phyloP scores from a whole-genome alignment of 176 grass and related monocot species.

The Poa pratensis region DNA sequence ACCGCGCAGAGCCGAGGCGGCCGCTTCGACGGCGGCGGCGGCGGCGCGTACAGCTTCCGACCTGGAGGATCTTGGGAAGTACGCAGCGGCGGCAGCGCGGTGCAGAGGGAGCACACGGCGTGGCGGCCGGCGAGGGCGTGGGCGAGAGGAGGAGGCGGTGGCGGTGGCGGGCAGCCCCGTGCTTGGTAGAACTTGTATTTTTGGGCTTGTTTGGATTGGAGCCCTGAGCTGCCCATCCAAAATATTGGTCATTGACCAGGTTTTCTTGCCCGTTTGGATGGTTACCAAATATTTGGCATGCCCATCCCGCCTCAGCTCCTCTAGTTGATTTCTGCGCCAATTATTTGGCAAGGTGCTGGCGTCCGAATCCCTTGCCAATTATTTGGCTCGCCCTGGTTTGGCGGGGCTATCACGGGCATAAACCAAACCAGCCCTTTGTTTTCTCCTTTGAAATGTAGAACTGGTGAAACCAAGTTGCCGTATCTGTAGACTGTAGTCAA shows the following conservation, averaged over 20 bases:
- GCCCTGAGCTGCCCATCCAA: neutral
- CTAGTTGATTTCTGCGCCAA: neutral
- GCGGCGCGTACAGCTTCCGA: neutral
- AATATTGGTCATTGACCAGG: neutral
- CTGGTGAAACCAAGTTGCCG: too few species aligned
- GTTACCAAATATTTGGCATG: neutral
- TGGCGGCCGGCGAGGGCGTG: slow-evolving; percentile 9
- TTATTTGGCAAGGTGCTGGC: neutral
- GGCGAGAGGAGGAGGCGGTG: neutral
- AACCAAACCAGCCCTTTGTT: neutral
- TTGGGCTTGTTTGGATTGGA: neutral
- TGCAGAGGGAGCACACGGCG: neutral
- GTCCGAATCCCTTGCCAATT: neutral
- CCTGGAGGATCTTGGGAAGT: neutral
- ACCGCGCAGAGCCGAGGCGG: neutral
- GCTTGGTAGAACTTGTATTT: neutral
- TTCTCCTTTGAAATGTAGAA: too few species aligned
- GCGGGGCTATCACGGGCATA: neutral
- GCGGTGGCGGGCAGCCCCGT: neutral
- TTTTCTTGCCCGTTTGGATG: neutral
- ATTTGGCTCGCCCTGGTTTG: neutral
- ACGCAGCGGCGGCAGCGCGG: too few species aligned
- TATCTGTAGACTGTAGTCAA: too few species aligned
- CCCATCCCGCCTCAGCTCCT: neutral
- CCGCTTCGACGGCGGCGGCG: neutral